These are phyloP conservation scores for Cryphonectria nitschkei DNA, from an alignment of 2,329 filamentous ascomycete species.

Conservation along the genomic window DNA sequence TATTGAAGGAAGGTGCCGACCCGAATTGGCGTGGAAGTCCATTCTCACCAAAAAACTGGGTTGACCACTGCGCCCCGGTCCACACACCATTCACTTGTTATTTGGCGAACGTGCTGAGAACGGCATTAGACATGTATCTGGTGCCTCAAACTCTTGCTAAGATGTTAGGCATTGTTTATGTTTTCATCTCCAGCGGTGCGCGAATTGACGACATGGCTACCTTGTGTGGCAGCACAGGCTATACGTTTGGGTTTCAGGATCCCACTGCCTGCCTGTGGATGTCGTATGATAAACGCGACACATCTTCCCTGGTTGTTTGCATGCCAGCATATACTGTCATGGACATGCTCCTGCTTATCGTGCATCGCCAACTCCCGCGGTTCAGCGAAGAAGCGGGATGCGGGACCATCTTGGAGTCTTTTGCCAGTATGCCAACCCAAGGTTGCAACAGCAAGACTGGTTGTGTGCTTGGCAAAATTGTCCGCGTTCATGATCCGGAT, in stretches of 20 bases:
- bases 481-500: accelerated
- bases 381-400: not conserved
- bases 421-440: not conserved
- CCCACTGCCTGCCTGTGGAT: no score
- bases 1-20: not conserved
- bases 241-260: no score
- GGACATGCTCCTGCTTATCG: not conserved
- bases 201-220: not conserved
- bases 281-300: no score
- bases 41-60: not conserved
- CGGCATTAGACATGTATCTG: no score
- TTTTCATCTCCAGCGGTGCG: not conserved
- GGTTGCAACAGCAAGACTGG: not conserved
- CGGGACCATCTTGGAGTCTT: not conserved
- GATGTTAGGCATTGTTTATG: not conserved
- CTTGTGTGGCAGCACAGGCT: not conserved
- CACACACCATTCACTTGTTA: not conserved
- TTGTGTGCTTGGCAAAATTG: not conserved
- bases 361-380: not conserved
- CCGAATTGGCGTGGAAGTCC: not conserved
- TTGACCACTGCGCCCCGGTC: not conserved
- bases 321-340: not conserved
- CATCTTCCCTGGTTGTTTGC: not conserved
- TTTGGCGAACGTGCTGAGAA: no score
- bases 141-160: no score